These are phyloP conservation scores for Alternaria consortialis DNA, from an alignment of 2,329 filamentous ascomycete species.

Conservation along the genomic window DNA sequence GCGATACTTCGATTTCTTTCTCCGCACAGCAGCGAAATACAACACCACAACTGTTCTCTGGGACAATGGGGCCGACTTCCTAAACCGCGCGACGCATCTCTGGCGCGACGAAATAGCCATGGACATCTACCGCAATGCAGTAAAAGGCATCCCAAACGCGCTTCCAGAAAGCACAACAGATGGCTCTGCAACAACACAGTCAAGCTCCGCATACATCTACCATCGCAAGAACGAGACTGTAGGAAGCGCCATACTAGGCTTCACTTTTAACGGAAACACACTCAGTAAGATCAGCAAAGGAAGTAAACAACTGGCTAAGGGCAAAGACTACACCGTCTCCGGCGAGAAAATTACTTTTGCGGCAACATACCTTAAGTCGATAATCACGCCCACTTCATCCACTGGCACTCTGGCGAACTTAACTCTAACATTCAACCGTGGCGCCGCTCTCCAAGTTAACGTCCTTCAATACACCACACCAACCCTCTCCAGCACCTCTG, in stretches of 20 bases:
- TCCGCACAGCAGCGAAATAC: constrained; percentile 60
- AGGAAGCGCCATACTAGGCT: constrained; percentile 56
- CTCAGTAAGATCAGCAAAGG: constrained; percentile 51
- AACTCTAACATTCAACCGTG: constrained; percentile 63
- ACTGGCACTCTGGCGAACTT: constrained; percentile 62
- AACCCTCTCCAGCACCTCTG: constrained; percentile 24
- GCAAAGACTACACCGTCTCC: constrained; percentile 60
- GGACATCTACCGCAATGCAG: constrained; percentile 59
- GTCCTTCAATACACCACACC: constrained; percentile 65
- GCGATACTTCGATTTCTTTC: constrained; percentile 66
- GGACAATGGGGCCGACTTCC: constrained; percentile 67
- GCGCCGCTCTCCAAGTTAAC: constrained; percentile 58
- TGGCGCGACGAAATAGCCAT: constrained; percentile 63
- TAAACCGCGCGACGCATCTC: constrained; percentile 58
- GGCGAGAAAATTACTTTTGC: constrained; percentile 58
- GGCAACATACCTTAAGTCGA: constrained; percentile 56
- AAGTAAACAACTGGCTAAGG: constrained; percentile 50
- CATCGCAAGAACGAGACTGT: constrained; percentile 58
- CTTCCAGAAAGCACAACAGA: constrained; percentile 64
- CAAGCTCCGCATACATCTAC: constrained; percentile 64
- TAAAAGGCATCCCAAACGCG: constrained; percentile 57
- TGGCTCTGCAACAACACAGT: constrained; percentile 55
- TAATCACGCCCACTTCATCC: constrained; percentile 53
- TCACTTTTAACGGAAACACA: constrained; percentile 65
- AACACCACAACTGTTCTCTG: constrained; percentile 64